phyloP scores from a whole-genome alignment of 2,329 filamentous ascomycete genomes.

The Sclerotinia minor region DNA sequence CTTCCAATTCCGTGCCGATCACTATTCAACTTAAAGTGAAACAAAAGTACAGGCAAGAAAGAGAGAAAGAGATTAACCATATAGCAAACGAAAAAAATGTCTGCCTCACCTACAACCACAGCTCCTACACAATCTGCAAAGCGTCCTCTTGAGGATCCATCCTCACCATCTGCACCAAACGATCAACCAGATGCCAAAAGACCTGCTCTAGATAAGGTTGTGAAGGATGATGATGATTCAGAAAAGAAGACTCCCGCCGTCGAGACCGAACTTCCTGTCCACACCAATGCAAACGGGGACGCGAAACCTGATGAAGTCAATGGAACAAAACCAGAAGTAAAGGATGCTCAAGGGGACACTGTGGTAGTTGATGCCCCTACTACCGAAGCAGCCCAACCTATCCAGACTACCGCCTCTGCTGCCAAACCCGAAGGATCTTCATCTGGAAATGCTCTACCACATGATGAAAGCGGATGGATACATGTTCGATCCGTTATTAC shows the following conservation, averaged over 20 bases:
- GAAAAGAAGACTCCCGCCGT: conserved; percentile 39
- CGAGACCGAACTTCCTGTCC: conserved; percentile 46
- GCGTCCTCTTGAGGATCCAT: conserved; percentile 94
- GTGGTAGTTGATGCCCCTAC: conserved; percentile 58
- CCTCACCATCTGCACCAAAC: conserved; percentile 84
- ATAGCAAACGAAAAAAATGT: conserved; percentile 63
- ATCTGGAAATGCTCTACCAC: conserved; percentile 52
- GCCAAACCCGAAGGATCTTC: conserved; percentile 38
- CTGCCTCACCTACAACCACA: conserved; percentile 63
- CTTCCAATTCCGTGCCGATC: conserved; percentile 47
- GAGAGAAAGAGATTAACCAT: conserved; percentile 43
- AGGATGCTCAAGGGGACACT: conserved; percentile 67
- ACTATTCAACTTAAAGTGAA: conserved; percentile 41
- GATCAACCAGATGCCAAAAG: conserved; percentile 98
- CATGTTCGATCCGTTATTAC: conserved; percentile 97
- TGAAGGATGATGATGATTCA: conserved; percentile 62
- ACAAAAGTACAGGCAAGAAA: conserved; percentile 4
- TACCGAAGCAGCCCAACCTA: conserved; percentile 49
- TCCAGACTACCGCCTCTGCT: conserved; percentile 49
- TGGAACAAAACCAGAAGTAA: conserved; percentile 51
- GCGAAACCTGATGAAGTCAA: conserved; percentile 44
- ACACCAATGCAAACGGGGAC: conserved; percentile 48
- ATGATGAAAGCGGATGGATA: conserved; percentile 95
- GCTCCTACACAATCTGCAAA: conserved; percentile 72
- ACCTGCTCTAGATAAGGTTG: conserved; percentile 88